Base-by-base conservation (phyloP, 2,329 filamentous ascomycete species). In the Pochonia chlamydosporia region DNA sequence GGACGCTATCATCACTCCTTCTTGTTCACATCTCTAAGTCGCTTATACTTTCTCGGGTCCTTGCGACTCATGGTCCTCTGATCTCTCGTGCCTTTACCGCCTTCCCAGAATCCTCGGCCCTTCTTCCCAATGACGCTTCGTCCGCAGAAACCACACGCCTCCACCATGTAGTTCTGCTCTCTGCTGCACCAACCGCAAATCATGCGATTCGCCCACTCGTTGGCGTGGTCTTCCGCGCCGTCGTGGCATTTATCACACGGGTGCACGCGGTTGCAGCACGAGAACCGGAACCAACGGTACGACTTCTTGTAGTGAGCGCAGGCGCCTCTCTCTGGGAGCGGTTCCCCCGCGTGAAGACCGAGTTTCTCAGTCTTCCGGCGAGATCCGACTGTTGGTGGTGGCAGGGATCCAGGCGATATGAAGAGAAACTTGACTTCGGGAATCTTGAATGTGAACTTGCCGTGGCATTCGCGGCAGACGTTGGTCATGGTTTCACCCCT, bases 181-280 rank as follows among this genome's bases (percentile, higher is more conserved):
- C 89, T 74, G 53, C 84, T 89, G 65, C 88, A 89, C 70, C 78
- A 86, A 6, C 85, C 85, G 62, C 87, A 92, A 30, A 92, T 81
- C 87, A 93, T 93, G 42, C 87, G 74, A 58, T 85, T 89, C 7
- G 89, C 89, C 75, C 88, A 89, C 67, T 93, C 89, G 54, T 87
- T 84, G 7, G 78, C 70, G 67, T 95, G 89, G 43, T 85, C 82
- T 56, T 82, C 80, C 9, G 69, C 75, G 14, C 70, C 75, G 62
- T 93, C 87, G 59, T 95, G 89, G 66, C 89, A 95, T 68, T 77
- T 79, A 59, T 84, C 81, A 63, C 81, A 84, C n/a, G 79, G 60
- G 56, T 80, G 71, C 31, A 83, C 78, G 48, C 73, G 72, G 43
- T 63, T 65, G 62, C 79, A 84, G 66, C 81, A 84, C 51, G 75